Conservation (phyloP, 2,329 filamentous ascomycete genomes). For the Sordariomycetes sp. region DNA sequence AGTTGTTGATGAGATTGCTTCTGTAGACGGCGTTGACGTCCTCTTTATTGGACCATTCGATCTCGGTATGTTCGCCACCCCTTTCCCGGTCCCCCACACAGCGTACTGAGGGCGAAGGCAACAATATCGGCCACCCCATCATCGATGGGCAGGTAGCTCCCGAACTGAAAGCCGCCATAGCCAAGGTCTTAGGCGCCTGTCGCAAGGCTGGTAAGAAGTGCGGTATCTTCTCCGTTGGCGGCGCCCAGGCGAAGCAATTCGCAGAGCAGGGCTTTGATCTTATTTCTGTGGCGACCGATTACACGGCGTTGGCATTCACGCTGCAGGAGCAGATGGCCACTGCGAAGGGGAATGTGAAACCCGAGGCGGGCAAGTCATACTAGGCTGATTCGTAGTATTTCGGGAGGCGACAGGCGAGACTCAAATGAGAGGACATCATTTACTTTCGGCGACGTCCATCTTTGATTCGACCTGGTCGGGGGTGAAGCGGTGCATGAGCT, state of each 20-base stretch:
- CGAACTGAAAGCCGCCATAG: constrained; percentile 50
- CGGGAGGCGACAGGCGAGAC: not conserved
- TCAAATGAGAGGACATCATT: constrained; percentile 5
- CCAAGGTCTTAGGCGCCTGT: constrained; percentile 46
- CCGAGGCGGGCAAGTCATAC: constrained; percentile 30
- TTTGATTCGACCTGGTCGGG: constrained; percentile 54
- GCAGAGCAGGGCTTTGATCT: constrained; percentile 52
- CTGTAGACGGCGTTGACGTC: constrained; percentile 50
- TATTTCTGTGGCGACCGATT: constrained; percentile 49
- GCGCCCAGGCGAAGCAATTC: constrained; percentile 45
- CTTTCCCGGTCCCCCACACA: constrained; percentile 4
- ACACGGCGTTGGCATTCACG: constrained; percentile 35
- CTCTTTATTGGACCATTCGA: constrained; percentile 60
- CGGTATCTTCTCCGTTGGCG: constrained; percentile 48
- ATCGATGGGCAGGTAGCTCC: constrained; percentile 49
- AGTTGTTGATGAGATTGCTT: constrained; percentile 51
- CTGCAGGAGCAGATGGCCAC: constrained; percentile 36
- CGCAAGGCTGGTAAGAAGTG: constrained; percentile 56
- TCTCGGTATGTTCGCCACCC: constrained; percentile 38
- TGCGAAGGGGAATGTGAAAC: constrained; percentile 30
- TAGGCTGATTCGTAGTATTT: constrained; percentile 12
- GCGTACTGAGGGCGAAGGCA: constrained; percentile 22
- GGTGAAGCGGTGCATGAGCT: constrained; percentile 72
- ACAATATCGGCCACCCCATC: constrained; percentile 54
- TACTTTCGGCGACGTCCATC: constrained; percentile 52